Conservation (phyloP, 805 yeast genomes). For the Barnettozyma pratensis region DNA sequence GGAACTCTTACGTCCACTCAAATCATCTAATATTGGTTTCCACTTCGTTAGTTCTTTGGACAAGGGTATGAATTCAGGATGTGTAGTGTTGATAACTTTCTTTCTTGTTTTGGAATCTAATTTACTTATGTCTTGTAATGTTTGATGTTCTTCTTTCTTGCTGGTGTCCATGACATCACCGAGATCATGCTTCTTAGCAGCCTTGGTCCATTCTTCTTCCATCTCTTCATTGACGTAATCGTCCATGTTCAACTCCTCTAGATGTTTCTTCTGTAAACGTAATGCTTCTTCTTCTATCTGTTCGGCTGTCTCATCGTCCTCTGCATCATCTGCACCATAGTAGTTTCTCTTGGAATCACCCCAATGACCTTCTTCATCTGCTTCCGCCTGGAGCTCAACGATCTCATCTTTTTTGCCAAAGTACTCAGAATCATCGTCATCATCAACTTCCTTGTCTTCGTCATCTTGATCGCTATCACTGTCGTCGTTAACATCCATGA, state of each 20-base stretch:
- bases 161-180: constrained; percentile 25
- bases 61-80: constrained; percentile 83
- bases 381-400: constrained; percentile 24
- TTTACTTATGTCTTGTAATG: constrained; percentile 38
- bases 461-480: constrained; percentile 34
- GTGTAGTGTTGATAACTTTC: constrained; percentile 50
- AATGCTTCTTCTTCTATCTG: constrained; percentile 85
- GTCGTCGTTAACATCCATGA: constrained; percentile 39
- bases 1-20: constrained; percentile 26
- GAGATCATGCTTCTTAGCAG: constrained; percentile 43
- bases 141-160: constrained; percentile 22
- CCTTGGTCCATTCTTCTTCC: constrained; percentile 72
- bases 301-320: constrained; percentile 67
- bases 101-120: constrained; percentile 51
- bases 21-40: constrained; percentile 36
- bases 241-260: constrained; percentile 68
- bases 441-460: constrained; percentile 22
- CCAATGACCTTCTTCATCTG: constrained; percentile 41
- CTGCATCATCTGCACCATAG: constrained; percentile 50
- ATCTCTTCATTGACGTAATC: constrained; percentile 76
- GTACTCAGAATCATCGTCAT: constrained; percentile 27
- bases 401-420: constrained; percentile 27
- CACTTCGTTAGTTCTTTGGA: constrained; percentile 51
- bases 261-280: constrained; percentile 75
- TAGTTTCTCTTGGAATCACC: constrained; percentile 38